Evolutionary conservation across 192 early-diverging fungal species (phyloP), one percentile per base, ranked within the genome.

Genomic region (Coemansia sp.): DNA sequence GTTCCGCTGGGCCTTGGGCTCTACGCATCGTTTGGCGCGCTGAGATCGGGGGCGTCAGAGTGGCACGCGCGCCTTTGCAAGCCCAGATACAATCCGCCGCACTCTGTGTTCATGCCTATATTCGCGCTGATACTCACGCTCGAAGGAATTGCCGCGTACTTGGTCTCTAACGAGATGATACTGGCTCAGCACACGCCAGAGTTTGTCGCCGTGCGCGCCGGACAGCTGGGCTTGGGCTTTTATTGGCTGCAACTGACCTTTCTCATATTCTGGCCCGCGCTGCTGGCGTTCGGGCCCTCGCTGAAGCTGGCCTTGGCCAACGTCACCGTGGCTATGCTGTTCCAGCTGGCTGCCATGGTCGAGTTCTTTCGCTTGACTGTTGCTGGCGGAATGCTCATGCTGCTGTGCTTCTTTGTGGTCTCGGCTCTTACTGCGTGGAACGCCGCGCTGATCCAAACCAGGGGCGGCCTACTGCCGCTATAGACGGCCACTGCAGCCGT

Each of bases 191-290:
- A 69, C 22, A 74, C 68, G 36, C 58, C 58, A 9, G 78, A 71
- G 54, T n/a, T 58, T 20, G 60, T 67, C 0, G 79, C 70, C 24
- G 70, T 59, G 38, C 68, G 53, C n/a, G 73, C 73, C 2, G 79
- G 79, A 4, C 70, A 70, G 39, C 47, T 68, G 53, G 79, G 79
- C 31, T 59, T 82, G 12, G 79, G 73, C 9, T 76, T 73, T 54
- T 82, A 73, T 60, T 82, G 79, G 79, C 61, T 82, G 41, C 62
- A 54, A 6, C 47, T 82, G 32, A 82, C 79, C 24, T 76, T 82
- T 27, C 35, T 71, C n/a, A 62, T 67, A 17, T 64, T 82, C 56
- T 82, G 79, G 79, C 79, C 79, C 9, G 35, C 60, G 49, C 35
- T 76, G 19, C 19, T 82, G 37, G 74, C 73, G 24, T 73, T 43